Base-by-base conservation (phyloP, 108 stramenopile species). In the Cyclotella cryptica region DNA sequence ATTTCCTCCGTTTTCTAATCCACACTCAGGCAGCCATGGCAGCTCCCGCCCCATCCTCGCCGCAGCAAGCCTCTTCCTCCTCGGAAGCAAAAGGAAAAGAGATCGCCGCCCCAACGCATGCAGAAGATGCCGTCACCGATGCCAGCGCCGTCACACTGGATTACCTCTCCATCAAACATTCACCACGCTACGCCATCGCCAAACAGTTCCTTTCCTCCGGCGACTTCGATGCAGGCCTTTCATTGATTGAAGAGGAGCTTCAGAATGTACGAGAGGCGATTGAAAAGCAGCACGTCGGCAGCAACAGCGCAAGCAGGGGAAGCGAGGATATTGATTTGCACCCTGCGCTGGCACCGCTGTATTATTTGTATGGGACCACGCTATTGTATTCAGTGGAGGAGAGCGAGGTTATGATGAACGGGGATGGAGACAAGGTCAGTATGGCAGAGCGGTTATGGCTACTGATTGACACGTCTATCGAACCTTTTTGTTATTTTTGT, bases 291-390 rank as follows among this genome's bases (percentile, higher is more conserved):
- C 6, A n/a, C 47, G n/a, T 3, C 47, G 47, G 2, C 18, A n/a
- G 47, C 3, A 49, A 49, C 9, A 49, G n/a, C 47, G 47, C 3
- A 3, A n/a, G n/a, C 15, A 1, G 9, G 47, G 47, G n/a, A 3
- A 49, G 3, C 47, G 47, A n/a, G 12, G 39, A 74, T 7, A 57
- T 62, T 13, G 87, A 87, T 3, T 65, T 93, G 18, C 88, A 92
- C 74, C 76, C 79, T 43, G 68, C 83, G 44, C 64, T 96, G 67
- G 95, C 91, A 10, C 95, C 95, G 41, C 78, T 93, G 55, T 88
- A 92, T 71, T 96, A 96, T 68, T 67, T 93, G 21, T 94, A 96
- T 86, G 95, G 95, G 15, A 93, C 95, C 3, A 94, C 93, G 1
- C 71, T 96, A 46, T 72, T 96, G 15, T 96, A 96, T 75, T 84